A percentile compares a stretch with the other conserved stretches of the same genome.
phyloP scores from a whole-genome alignment of 495 filamentous ascomycete genomes.

The Lichenothelia convexa region DNA sequence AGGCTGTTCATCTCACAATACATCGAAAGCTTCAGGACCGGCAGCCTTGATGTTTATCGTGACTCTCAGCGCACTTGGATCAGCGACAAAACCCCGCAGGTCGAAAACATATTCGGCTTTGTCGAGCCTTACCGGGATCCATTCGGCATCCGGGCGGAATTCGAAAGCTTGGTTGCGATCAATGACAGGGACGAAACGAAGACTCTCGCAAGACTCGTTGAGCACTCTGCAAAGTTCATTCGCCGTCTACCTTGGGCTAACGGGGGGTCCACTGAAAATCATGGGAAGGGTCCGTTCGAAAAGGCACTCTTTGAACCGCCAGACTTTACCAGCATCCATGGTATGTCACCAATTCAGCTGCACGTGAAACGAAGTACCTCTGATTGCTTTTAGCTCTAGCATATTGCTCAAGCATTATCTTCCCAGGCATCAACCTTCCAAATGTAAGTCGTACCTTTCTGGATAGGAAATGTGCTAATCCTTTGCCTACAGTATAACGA shows the following conservation, averaged over 20 bases:
- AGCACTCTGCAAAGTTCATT: slow-evolving; percentile 20
- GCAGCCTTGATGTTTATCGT: slow-evolving; percentile 20
- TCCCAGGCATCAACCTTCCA: slow-evolving; percentile 24
- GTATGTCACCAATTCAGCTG: slow-evolving; percentile 9
- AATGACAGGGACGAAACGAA: slow-evolving; percentile 22
- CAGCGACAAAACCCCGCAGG: slow-evolving; percentile 20
- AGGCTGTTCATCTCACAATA: slow-evolving; percentile 14
- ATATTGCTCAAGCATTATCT: slow-evolving; percentile 28
- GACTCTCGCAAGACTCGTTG: slow-evolving; percentile 18
- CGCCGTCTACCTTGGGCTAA: slow-evolving; percentile 22
- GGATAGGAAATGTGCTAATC: neutral
- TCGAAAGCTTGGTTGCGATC: slow-evolving; percentile 29
- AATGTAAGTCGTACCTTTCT: slow-evolving; percentile 17
- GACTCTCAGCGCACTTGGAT: slow-evolving; percentile 26
- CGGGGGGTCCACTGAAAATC: slow-evolving; percentile 10
- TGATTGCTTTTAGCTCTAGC: slow-evolving; percentile 17
- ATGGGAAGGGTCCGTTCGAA: slow-evolving; percentile 28
- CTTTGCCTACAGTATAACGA: slow-evolving; percentile 24
- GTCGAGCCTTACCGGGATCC: slow-evolving; percentile 33
- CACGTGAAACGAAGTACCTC: neutral
- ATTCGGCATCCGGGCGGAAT: slow-evolving; percentile 26
- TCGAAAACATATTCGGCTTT: slow-evolving; percentile 31
- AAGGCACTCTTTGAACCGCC: slow-evolving; percentile 23
- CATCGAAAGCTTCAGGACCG: slow-evolving; percentile 21
- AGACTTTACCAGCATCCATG: slow-evolving; percentile 26